A percentile compares a stretch with the other conserved stretches of the same genome.
These are phyloP conservation scores for Penicillium antarcticum DNA, from an alignment of 495 filamentous ascomycete species.

Conservation along the genomic window DNA sequence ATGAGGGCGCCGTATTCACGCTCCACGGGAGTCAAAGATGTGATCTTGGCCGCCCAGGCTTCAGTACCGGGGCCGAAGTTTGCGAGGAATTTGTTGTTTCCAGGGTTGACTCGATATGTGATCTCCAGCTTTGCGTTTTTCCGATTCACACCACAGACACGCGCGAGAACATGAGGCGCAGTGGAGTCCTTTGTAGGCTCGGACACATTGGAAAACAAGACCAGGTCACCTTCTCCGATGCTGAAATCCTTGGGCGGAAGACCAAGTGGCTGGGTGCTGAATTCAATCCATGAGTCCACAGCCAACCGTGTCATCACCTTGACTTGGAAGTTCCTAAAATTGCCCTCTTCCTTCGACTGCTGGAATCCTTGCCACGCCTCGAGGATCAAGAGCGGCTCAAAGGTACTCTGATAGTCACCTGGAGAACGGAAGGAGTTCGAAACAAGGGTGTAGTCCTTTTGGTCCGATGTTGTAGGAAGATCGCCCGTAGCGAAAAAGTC, in stretches of 20 bases:
- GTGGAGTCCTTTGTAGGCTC: constrained; percentile 59
- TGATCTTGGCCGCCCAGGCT: constrained; percentile 75
- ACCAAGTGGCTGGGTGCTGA: constrained; percentile 75
- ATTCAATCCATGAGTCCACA: constrained; percentile 89
- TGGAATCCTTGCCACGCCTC: constrained; percentile 96
- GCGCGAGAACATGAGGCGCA: constrained; percentile 78
- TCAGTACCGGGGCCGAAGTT: constrained; percentile 55
- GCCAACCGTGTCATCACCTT: constrained; percentile 81
- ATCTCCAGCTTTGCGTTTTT: constrained; percentile 79
- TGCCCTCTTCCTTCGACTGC: constrained; percentile 80
- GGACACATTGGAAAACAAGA: constrained; percentile 72
- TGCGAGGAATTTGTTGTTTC: constrained; percentile 46
- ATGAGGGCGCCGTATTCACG: constrained; percentile 90
- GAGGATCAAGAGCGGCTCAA: constrained; percentile 84
- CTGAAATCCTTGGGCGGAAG: constrained; percentile 64
- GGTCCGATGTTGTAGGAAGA: constrained; percentile 68
- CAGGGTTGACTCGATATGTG: constrained; percentile 74
- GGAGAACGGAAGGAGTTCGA: constrained; percentile 72
- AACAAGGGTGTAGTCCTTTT: constrained; percentile 68
- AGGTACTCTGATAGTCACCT: constrained; percentile 78
- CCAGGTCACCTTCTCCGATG: constrained; percentile 81
- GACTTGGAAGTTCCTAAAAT: constrained; percentile 73
- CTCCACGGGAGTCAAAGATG: constrained; percentile 86
- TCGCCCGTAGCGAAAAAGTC: constrained; percentile 86
- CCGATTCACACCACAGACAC: constrained; percentile 71